A percentile compares a stretch with the other conserved stretches of the same genome.
phyloP scores from a whole-genome alignment of 768 basidiomycete genomes.

The Kwoniella sp. region DNA sequence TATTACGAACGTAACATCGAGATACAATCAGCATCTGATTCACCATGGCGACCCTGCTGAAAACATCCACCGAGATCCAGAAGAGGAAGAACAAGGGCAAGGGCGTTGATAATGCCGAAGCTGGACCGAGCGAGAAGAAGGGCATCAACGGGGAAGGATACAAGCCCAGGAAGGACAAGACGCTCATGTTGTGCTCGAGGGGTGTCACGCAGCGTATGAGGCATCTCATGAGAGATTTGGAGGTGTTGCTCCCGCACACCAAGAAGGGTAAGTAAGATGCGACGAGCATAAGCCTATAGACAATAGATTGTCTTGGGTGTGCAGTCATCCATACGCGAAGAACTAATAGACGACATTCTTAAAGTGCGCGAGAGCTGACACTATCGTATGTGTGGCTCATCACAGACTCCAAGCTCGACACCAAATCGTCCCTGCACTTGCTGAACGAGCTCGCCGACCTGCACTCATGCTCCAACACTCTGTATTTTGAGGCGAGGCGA shows the following conservation, averaged over 20 bases:
- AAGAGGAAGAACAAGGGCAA: constrained; percentile 37
- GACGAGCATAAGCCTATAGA: not conserved
- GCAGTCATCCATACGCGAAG: not conserved
- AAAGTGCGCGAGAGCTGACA: no score
- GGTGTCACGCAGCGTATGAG: constrained; percentile 96
- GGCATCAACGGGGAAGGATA: not conserved
- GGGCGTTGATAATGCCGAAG: constrained; percentile 18
- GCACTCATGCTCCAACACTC: constrained; percentile 93
- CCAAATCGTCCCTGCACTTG: constrained; percentile 87
- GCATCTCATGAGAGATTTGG: constrained; percentile 93
- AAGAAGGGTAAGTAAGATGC: constrained; percentile 76
- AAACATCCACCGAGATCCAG: constrained; percentile 30
- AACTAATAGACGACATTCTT: no score
- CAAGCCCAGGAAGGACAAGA: constrained; percentile 91
- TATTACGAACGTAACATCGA: no score
- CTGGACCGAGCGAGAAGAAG: constrained; percentile 18
- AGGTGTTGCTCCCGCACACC: constrained; percentile 84
- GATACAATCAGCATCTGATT: no score
- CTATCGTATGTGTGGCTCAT: no score
- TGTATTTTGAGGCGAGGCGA: constrained; percentile 94
- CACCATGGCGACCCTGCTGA: constrained; percentile 44
- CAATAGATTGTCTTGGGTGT: not conserved
- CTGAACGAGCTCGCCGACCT: constrained; percentile 96
- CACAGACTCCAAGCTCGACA: constrained; percentile 93
- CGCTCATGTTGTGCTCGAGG: constrained; percentile 85